These are phyloP conservation scores for Gossypium herbaceum DNA, from an alignment of 345 rosid species.

Conservation along the genomic window DNA sequence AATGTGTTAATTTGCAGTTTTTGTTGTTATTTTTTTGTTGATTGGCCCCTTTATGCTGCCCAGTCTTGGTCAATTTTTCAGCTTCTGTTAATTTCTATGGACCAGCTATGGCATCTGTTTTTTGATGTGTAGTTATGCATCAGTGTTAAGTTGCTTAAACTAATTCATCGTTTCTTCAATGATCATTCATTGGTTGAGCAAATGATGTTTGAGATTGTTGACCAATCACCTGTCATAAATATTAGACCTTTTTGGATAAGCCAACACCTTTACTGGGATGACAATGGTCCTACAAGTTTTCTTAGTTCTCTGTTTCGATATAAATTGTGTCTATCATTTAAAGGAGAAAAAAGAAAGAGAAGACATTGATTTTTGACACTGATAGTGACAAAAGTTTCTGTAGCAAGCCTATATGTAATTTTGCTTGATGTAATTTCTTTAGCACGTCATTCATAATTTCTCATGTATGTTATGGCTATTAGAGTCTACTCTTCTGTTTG, in stretches of 20 bases:
- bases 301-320: neutral
- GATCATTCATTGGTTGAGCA: neutral
- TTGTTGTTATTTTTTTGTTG: neutral
- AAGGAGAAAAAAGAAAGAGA: neutral
- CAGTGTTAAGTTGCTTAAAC: neutral
- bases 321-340: neutral
- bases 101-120: neutral
- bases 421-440: neutral
- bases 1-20: neutral
- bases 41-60: neutral
- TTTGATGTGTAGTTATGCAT: neutral
- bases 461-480: neutral
- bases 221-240: neutral
- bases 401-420: neutral
- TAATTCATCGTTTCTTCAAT: neutral
- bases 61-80: neutral
- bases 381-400: neutral
- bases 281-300: neutral
- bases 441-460: neutral
- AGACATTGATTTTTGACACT: neutral
- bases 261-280: neutral
- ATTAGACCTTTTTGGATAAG: neutral
- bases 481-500: neutral
- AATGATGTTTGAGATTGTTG: constrained; percentile 1
- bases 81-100: neutral